Evolutionary conservation across 2,329 filamentous ascomycete species (phyloP), one percentile per base, ranked within the genome.

Genomic region (Xylaria sp.): DNA sequence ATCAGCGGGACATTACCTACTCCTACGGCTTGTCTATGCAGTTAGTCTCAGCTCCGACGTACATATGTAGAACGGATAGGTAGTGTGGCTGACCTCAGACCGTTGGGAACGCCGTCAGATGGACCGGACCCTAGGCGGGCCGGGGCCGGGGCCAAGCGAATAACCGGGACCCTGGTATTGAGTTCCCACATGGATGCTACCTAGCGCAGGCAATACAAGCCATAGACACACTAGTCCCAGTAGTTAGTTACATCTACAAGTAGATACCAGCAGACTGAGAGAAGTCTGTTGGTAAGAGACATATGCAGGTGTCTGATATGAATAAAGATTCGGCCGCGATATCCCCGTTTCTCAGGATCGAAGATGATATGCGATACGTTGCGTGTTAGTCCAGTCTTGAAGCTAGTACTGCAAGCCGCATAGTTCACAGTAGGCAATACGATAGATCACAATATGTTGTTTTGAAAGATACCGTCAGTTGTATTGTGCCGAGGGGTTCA

Each of bases 311-410:
- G 30, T 30, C 17, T 19, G 17, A 19, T 17, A 30, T 47, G 21
- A n/a, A 54, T 36, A 11, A 30, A 57, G 24, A 56, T 61, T 57
- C 42, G 30, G 17, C 65, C 65, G 65, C 45, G 8, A 57, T 68
- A 58, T 68, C 34, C 56, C 66, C 66, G 66, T 58, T 51, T 65
- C 50, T 61, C 65, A 61, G 65, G 59, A 53, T 19, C 1, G 32
- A 7, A 30, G 19, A 9, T 47, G 4, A 30, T 11, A 32, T 53
- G 50, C 17, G n/a, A 47, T 6, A 47, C n/a, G 17, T 47, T 47
- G n/a, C n/a, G 17, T 19, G 17, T 19, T 17, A 5, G 2, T 14
- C 6, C 42, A 47, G 42, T 47, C 14, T 14, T 47, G 5, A 17
- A 3, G 3, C 42, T 19, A 47, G 42, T 47, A 8, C 17, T 17